Percentiles rank a stretch among this genome's conserved stretches.
Evolutionary conservation across 2,329 filamentous ascomycete genomes (phyloP).

Genomic region (Aureobasidium melanogenum): DNA sequence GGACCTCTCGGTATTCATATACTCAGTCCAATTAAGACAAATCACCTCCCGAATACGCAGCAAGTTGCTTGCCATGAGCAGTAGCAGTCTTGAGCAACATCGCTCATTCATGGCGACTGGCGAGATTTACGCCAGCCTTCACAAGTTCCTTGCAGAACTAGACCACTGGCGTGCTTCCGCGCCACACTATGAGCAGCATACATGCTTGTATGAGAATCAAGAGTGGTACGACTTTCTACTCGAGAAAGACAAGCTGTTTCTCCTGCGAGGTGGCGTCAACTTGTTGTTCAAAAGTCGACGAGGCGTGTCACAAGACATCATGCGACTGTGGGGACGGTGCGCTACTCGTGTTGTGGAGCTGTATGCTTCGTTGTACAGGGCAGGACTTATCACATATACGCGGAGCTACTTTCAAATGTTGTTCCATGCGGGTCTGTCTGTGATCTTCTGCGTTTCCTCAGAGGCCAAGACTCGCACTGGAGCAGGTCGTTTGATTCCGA

Average conservation of each 20-base stretch:
- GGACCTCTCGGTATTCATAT: constrained; percentile 33
- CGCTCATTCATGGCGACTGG: neutral
- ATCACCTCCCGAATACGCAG: constrained; percentile 34
- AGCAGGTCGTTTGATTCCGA: neutral
- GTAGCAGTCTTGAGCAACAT: constrained; percentile 5
- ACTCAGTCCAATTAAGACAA: constrained; percentile 30
- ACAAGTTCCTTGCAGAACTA: constrained; percentile 21
- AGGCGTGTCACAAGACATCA: constrained; percentile 22
- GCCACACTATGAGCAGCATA: constrained; percentile 27
- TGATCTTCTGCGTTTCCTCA: neutral
- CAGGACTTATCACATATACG: constrained; percentile 33
- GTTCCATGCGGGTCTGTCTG: constrained; percentile 34
- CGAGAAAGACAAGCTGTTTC: constrained; percentile 32
- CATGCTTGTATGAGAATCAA: constrained; percentile 34
- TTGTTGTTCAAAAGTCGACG: constrained; percentile 20
- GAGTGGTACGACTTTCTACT: constrained; percentile 39
- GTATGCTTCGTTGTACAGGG: constrained; percentile 31
- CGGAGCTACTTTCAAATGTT: constrained; percentile 43
- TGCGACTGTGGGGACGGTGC: constrained; percentile 14
- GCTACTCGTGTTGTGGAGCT: constrained; percentile 31
- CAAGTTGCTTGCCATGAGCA: constrained; percentile 25
- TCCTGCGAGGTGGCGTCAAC: constrained; percentile 35
- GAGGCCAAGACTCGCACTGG: neutral
- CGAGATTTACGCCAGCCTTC: neutral
- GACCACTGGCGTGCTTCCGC: constrained; percentile 28